These are phyloP conservation scores for Sistotremastrum niveocremeum DNA, from an alignment of 768 basidiomycete species.

Conservation along the genomic window DNA sequence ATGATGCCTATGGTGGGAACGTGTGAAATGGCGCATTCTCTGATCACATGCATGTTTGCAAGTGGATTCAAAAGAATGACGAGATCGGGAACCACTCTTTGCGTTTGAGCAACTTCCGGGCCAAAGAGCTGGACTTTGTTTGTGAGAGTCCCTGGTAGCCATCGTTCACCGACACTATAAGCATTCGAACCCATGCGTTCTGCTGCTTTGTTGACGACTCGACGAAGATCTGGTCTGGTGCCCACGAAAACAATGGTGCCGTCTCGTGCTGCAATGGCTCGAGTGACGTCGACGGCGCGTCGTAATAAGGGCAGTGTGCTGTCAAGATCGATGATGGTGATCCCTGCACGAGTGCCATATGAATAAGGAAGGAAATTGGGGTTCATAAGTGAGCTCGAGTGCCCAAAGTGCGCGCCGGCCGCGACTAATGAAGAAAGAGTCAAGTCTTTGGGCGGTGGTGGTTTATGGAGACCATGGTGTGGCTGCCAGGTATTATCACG, in stretches of 20 bases:
- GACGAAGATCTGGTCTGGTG: constrained; percentile 65
- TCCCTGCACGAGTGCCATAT: constrained; percentile 79
- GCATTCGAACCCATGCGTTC: constrained; percentile 68
- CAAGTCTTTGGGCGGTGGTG: constrained; percentile 41
- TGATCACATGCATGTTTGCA: constrained; percentile 71
- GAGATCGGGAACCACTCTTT: constrained; percentile 68
- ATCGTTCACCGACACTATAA: constrained; percentile 74
- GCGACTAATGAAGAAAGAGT: constrained; percentile 87
- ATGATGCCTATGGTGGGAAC: constrained; percentile 91
- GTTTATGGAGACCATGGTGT: constrained; percentile 53
- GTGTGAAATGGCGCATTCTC: constrained; percentile 80
- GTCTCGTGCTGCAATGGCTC: constrained; percentile 64
- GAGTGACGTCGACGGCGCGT: constrained; percentile 78
- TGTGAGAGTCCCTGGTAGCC: constrained; percentile 93
- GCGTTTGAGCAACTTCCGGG: constrained; percentile 33
- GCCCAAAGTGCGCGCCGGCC: constrained; percentile 88
- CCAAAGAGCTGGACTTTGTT: constrained; percentile 70
- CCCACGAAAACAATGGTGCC: constrained; percentile 88
- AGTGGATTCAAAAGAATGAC: constrained; percentile 86
- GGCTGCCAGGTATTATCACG: constrained; percentile 59
- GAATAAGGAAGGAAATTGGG: constrained; percentile 86
- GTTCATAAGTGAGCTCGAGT: constrained; percentile 71
- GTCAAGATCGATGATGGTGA: constrained; percentile 91
- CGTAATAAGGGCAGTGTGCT: constrained; percentile 85
- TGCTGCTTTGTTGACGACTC: constrained; percentile 65